Percentiles rank a stretch among this genome's conserved stretches.
phyloP scores from a whole-genome alignment of 2,329 filamentous ascomycete species.

The Elsinoe perseae region DNA sequence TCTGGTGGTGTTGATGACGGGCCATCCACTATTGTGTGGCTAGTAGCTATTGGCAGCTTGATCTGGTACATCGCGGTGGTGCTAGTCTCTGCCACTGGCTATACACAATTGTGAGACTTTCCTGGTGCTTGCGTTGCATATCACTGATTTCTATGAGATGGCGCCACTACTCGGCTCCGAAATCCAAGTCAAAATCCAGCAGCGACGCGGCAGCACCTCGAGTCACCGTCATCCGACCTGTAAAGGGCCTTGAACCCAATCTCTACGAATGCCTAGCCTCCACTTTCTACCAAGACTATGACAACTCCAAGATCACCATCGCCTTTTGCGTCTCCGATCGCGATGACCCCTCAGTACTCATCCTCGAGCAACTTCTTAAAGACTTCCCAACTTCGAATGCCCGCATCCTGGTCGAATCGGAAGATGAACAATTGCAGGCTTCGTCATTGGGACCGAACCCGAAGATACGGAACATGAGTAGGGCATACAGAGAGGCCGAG shows the following conservation, averaged over 20 bases:
- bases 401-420: slow-evolving; percentile 68
- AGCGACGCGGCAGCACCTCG: slow-evolving; percentile 50
- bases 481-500: slow-evolving; percentile 80
- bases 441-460: slow-evolving; percentile 76
- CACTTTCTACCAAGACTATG: slow-evolving; percentile 76
- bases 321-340: slow-evolving; percentile 72
- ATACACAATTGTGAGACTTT: slow-evolving; percentile 49
- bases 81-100: slow-evolving; percentile 51
- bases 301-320: slow-evolving; percentile 65
- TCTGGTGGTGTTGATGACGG: not conserved
- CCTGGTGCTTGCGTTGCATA: slow-evolving; percentile 8
- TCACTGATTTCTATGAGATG: slow-evolving; percentile 37
- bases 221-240: slow-evolving; percentile 84
- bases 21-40: slow-evolving; percentile 4
- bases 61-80: slow-evolving; percentile 51
- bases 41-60: slow-evolving; percentile 38
- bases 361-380: slow-evolving; percentile 61
- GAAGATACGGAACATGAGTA: slow-evolving; percentile 96
- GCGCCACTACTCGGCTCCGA: slow-evolving; percentile 45
- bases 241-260: slow-evolving; percentile 83
- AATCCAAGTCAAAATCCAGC: slow-evolving; percentile 29
- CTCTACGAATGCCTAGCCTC: slow-evolving; percentile 89
- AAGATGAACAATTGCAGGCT: slow-evolving; percentile 63
- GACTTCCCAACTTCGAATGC: slow-evolving; percentile 69
- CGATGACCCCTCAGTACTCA: slow-evolving; percentile 67